A percentile compares a stretch with the other conserved stretches of the same genome.
phyloP scores from a whole-genome alignment of 202 grass and related monocot species.

The Panicum virgatum region DNA sequence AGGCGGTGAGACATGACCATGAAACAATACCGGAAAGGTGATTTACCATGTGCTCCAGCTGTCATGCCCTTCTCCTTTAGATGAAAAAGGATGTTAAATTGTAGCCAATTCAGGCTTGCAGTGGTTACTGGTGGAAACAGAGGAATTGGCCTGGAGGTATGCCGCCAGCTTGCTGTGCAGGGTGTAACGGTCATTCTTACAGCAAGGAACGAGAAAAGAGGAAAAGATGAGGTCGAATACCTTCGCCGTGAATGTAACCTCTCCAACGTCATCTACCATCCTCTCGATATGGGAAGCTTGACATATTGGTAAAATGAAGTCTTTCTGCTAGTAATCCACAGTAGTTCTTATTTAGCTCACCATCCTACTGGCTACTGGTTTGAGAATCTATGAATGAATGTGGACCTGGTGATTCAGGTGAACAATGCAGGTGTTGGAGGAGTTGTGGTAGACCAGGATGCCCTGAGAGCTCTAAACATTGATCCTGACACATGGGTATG shows the following conservation, averaged over 20 bases:
- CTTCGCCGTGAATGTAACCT: slow-evolving; percentile 45
- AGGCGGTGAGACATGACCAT: background rate
- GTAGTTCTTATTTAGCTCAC: background rate
- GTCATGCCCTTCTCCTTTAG: background rate
- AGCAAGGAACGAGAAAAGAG: slow-evolving; percentile 64
- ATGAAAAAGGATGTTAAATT: background rate
- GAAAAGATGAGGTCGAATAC: slow-evolving; percentile 43
- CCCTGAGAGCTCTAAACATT: slow-evolving; percentile 70
- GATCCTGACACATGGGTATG: slow-evolving; percentile 67
- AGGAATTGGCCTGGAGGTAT: slow-evolving; percentile 67
- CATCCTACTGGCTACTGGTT: background rate
- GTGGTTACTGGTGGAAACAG: slow-evolving; percentile 80
- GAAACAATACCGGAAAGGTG: background rate
- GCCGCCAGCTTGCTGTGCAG: slow-evolving; percentile 51
- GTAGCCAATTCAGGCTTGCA: slow-evolving; percentile 40
- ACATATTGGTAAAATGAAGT: slow-evolving; percentile 56
- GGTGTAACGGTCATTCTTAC: slow-evolving; percentile 67
- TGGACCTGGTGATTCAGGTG: slow-evolving; percentile 38
- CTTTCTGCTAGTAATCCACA: background rate
- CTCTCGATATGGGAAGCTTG: slow-evolving; percentile 78
- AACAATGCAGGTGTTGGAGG: slow-evolving; percentile 72
- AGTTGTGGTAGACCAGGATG: slow-evolving; percentile 53
- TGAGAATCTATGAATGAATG: background rate
- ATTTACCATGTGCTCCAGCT: background rate
- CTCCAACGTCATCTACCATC: slow-evolving; percentile 58